These are phyloP conservation scores for Petrea volubilis DNA, from an alignment of 257 asterid species.

Conservation along the genomic window DNA sequence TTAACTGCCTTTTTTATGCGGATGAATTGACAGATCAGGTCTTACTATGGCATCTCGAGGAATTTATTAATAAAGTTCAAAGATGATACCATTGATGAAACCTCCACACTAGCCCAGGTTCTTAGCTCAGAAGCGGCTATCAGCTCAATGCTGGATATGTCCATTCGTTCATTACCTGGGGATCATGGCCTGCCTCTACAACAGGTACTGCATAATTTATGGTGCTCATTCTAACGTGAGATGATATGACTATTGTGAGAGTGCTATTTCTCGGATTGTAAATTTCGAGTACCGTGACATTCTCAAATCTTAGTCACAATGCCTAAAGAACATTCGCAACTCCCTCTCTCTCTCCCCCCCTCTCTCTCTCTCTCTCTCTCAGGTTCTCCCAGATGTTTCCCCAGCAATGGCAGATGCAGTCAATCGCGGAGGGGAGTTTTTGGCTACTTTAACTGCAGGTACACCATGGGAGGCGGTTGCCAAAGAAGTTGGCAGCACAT, in stretches of 20 bases:
- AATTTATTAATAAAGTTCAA: constrained; percentile 87
- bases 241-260: not conserved
- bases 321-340: not conserved
- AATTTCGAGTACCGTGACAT: too few species aligned
- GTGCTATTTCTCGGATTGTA: not conserved
- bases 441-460: constrained; percentile 77
- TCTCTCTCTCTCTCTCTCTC: constrained; percentile 18
- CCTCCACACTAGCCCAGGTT: constrained; percentile 78
- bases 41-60: constrained; percentile 90
- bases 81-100: constrained; percentile 92
- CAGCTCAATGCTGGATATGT: constrained; percentile 93
- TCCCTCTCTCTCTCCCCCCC: too few species aligned
- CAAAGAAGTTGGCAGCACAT: constrained; percentile 67
- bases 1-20: constrained; percentile 7
- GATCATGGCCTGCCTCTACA: constrained; percentile 94
- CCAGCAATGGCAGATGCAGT: constrained; percentile 96
- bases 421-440: constrained; percentile 79
- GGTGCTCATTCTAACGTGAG: not conserved
- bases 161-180: constrained; percentile 85
- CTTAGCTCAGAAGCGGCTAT: constrained; percentile 90
- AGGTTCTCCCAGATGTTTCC: constrained; percentile 89
- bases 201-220: constrained; percentile 52
- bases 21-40: constrained; percentile 75
- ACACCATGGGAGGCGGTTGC: constrained; percentile 96
- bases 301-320: not conserved